phyloP scores from a whole-genome alignment of 495 filamentous ascomycete genomes.

The Neurospora sp. region DNA sequence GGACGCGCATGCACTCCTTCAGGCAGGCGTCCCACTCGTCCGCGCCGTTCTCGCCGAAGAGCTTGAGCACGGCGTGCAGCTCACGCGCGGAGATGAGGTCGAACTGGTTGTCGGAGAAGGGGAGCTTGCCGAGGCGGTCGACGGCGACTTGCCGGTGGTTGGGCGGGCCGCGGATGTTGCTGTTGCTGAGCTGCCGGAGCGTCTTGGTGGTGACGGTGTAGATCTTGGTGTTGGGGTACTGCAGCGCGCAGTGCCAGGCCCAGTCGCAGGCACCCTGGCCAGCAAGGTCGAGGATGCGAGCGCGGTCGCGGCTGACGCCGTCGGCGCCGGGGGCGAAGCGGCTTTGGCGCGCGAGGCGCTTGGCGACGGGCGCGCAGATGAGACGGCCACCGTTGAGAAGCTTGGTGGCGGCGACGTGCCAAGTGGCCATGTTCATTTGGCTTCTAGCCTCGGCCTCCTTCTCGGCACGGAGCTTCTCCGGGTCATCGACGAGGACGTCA shows the following conservation, averaged over 20 bases:
- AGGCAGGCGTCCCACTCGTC: slow-evolving; percentile 89
- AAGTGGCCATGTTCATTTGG: slow-evolving; percentile 64
- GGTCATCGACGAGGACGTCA: slow-evolving; percentile 41
- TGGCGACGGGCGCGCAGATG: slow-evolving; percentile 63
- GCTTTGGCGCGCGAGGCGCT: slow-evolving; percentile 43
- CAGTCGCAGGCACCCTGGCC: slow-evolving; percentile 81
- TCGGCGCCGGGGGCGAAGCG: slow-evolving; percentile 31
- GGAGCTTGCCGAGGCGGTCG: slow-evolving; percentile 62
- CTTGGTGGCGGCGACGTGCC: slow-evolving; percentile 71
- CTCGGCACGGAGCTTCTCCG: slow-evolving; percentile 55
- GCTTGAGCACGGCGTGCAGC: slow-evolving; percentile 70
- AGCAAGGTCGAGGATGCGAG: slow-evolving; percentile 77
- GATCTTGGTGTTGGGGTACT: slow-evolving; percentile 73
- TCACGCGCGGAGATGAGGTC: slow-evolving; percentile 89
- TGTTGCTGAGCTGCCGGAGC: slow-evolving; percentile 53
- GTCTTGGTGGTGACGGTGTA: slow-evolving; percentile 72
- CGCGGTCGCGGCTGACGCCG: slow-evolving; percentile 37
- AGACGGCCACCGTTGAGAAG: slow-evolving; percentile 72
- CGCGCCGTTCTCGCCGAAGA: slow-evolving; percentile 45
- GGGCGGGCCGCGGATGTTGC: slow-evolving; percentile 63
- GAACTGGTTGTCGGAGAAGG: slow-evolving; percentile 82
- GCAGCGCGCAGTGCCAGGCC: slow-evolving; percentile 85
- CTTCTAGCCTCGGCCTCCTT: slow-evolving; percentile 69
- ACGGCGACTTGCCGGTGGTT: slow-evolving; percentile 82
- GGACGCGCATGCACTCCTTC: slow-evolving; percentile 73